A percentile compares a stretch with the other conserved stretches of the same genome.
These are phyloP conservation scores for Populus trichocarpa DNA, from an alignment of 441 rosid genomes.

Conservation along the genomic window DNA sequence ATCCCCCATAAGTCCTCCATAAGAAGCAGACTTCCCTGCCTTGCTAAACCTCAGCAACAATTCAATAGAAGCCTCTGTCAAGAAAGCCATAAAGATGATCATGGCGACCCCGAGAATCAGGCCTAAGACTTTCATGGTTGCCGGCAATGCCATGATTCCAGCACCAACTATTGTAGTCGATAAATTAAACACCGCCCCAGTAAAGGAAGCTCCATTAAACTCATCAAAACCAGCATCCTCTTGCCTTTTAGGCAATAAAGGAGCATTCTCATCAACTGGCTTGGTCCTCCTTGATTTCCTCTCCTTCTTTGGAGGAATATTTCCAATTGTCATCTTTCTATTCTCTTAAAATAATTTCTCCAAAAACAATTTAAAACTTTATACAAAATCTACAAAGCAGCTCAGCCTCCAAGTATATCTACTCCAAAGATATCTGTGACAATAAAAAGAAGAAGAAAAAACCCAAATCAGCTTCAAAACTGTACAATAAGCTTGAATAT, in stretches of 20 bases:
- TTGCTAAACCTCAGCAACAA: too few species aligned
- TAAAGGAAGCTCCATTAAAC: slow-evolving; percentile 88
- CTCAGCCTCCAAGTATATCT: neutral
- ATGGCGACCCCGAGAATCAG: too few species aligned
- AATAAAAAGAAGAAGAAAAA: neutral
- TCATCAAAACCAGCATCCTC: slow-evolving; percentile 48
- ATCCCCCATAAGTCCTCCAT: too few species aligned
- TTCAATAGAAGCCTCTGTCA: too few species aligned
- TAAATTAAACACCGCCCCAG: slow-evolving; percentile 43
- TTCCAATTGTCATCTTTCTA: slow-evolving; percentile 68
- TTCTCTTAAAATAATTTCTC: neutral
- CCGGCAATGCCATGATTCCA: slow-evolving; percentile 68
- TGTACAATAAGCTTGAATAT: neutral
- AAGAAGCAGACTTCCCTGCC: too few species aligned
- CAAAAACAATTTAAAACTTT: slow-evolving; percentile 14
- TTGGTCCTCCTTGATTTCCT: slow-evolving; percentile 40
- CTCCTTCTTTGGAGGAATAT: slow-evolving; percentile 44
- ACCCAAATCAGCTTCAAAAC: slow-evolving; percentile 11
- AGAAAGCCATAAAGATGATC: too few species aligned
- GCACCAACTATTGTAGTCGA: slow-evolving; percentile 85
- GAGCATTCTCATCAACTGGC: slow-evolving; percentile 56
- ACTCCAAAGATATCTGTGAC: slow-evolving; percentile 5
- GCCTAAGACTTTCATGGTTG: too few species aligned
- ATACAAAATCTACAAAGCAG: slow-evolving; percentile 7
- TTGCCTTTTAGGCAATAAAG: slow-evolving; percentile 55